Evolutionary conservation across 371 early-diverging fungal species (phyloP).

Genomic region (Phascolomyces articulosus): DNA sequence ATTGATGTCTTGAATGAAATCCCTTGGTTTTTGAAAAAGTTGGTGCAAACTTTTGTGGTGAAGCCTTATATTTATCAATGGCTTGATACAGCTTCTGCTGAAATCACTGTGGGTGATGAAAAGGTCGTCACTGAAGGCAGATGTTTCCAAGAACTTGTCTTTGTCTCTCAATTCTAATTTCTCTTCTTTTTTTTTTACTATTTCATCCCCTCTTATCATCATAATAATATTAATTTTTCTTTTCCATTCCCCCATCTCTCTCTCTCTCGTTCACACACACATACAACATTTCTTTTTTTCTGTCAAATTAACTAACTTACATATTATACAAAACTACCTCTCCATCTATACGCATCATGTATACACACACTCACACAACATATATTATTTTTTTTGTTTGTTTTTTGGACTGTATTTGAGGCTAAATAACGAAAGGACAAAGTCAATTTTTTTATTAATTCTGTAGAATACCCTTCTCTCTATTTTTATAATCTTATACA

Average conservation of each 20-base stretch:
- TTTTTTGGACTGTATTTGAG: no score
- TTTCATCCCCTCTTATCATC: not conserved
- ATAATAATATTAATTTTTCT: not conserved
- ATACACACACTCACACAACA: no score
- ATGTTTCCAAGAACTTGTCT: conserved; percentile 71
- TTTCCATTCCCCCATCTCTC: not conserved
- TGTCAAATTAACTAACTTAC: no score
- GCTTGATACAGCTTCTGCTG: conserved; percentile 67
- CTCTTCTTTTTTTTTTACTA: not conserved
- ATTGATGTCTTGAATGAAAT: conserved; percentile 89
- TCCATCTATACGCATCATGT: no score
- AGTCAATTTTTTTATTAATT: no score
- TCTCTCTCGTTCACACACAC: not conserved
- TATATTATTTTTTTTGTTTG: no score
- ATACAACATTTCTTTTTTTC: no score
- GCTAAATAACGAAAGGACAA: no score
- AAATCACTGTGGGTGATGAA: conserved; percentile 71
- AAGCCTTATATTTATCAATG: conserved; percentile 94
- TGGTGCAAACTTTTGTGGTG: conserved; percentile 91
- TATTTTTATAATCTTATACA: no score
- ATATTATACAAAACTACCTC: no score
- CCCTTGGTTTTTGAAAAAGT: conserved; percentile 85
- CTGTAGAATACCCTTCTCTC: no score
- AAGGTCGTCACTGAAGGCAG: conserved; percentile 58
- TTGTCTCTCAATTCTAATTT: conserved; percentile 53